Evolutionary conservation across 2,329 filamentous ascomycete genomes (phyloP), one percentile per base, ranked within the genome.

Genomic region (Chrysoporthe deuterocubensis): DNA sequence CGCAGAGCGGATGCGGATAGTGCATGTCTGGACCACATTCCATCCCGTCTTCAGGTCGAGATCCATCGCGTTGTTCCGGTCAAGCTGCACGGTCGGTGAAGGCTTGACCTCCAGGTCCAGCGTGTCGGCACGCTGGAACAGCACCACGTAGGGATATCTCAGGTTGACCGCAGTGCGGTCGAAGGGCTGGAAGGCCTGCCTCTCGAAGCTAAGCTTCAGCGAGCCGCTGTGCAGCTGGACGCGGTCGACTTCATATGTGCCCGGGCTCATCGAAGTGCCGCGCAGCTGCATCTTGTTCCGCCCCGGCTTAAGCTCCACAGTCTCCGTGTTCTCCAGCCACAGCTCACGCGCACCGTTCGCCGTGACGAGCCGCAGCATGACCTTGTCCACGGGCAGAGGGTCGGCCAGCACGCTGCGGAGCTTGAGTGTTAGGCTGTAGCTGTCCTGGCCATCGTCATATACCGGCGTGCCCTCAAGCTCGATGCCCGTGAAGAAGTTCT

Each of bases 1-100:
- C 1, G 87, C 87, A 2, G 89, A 85, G 66, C 86, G 87, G 58
- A 92, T 81, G 44, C 87, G 84, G 44, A 92, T 77, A 64, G 90
- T 88, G 64, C 86, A 89, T 26, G 75, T 83, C 43, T 77, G 80
- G 2, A 91, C 81, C 2, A 89, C 79, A 75, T 97, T 97, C 85
- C 90, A 91, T 1, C 94, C 94, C 13, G 90, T 89, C 13, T 82
- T 81, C 14, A 97, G 79, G 62, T 89, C 84, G 26, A 99, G 81
- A 68, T 97, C 92, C 0, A 98, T 82, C 0, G 88, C 89, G 67
- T 92, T 92, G 73, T 90, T 89, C 72, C 90, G 90, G 75, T 96
- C 92, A 5, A 99, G 87, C 70, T 95, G 89, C 34, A 96, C 90
- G 57, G 89, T 82, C 70, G 87, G 90, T 0, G 92, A 89, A 0